Evolutionary conservation across 2,329 filamentous ascomycete genomes (phyloP), one percentile per base, ranked within the genome.

Genomic region (Cordyceps farinosa): DNA sequence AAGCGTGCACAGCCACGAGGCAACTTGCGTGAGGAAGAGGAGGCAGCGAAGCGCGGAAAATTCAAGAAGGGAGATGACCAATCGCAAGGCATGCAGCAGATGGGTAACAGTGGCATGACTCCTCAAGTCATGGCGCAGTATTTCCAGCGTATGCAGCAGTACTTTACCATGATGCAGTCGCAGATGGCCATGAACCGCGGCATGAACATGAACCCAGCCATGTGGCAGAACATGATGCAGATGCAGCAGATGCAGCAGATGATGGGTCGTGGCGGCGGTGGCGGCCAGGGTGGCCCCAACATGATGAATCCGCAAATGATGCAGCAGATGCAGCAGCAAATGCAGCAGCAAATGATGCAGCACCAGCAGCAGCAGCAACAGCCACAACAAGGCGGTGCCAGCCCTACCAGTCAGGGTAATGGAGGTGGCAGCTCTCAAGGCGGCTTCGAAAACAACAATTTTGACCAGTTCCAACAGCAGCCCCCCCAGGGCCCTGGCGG

Each of bases 81-180:
- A 64, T 68, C 67, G 42, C 70, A 72, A 17, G 75, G 72, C 42
- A 77, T 77, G 76, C 76, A 77, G 65, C 77, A 79, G 65, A 78
- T 78, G 75, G 78, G 69, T 54, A 76, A 79, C 72, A 74, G 82
- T 58, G 89, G 90, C 66, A 96, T 98, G 90, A 96, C 91, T 27
- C 94, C 94, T 0, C 92, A 97, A 72, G 89, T 96, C 81, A 97
- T 98, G 92, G 95, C 95, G 2, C 93, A 97, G 75, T 97, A 98
- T 78, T 96, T 95, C 87, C 92, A 97, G 75, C 87, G 93, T 54
- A 98, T 99, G 94, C 95, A 99, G 77, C 91, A 97, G 74, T 97
- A 96, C 77, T 96, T 97, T 76, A 83, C 89, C 63, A 88, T 97
- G 84, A 95, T 97, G 91, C 92, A 96, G 77, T 91, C 94, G 71